A percentile compares a stretch with the other conserved stretches of the same genome.
phyloP scores from a whole-genome alignment of 2,329 filamentous ascomycete species.

The Colletotrichum nymphaeae region DNA sequence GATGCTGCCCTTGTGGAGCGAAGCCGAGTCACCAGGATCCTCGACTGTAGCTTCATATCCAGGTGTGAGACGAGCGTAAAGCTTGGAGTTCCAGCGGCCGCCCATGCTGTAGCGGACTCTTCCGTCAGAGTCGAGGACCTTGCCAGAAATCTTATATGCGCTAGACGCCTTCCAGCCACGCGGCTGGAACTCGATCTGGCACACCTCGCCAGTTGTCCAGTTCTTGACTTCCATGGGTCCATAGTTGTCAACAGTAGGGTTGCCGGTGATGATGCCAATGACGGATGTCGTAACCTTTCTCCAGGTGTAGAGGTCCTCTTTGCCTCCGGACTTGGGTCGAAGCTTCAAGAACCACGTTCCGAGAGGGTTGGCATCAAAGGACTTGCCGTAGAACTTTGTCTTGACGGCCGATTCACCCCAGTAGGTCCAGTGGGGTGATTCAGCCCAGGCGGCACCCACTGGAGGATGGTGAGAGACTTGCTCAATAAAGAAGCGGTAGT shows the following conservation, averaged over 20 bases:
- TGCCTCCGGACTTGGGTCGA: slow-evolving; percentile 78
- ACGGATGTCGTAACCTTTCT: slow-evolving; percentile 98
- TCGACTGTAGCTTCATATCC: slow-evolving; percentile 84
- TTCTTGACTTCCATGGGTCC: slow-evolving; percentile 98
- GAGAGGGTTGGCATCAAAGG: slow-evolving; percentile 95
- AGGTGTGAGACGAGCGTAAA: slow-evolving; percentile 92
- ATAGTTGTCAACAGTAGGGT: slow-evolving; percentile 97
- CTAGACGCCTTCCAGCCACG: slow-evolving; percentile 96
- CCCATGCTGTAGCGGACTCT: slow-evolving; percentile 89
- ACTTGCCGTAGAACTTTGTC: slow-evolving; percentile 97
- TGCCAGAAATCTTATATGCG: slow-evolving; percentile 88
- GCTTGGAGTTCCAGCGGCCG: slow-evolving; percentile 96
- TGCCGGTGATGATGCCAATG: slow-evolving; percentile 98
- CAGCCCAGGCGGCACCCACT: slow-evolving; percentile 91
- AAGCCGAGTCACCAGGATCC: slow-evolving; percentile 58
- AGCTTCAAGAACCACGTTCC: slow-evolving; percentile 97
- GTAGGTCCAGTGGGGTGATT: slow-evolving; percentile 95
- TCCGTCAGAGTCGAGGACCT: slow-evolving; percentile 83
- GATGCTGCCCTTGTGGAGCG: slow-evolving; percentile 61
- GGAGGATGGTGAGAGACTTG: slow-evolving; percentile 98
- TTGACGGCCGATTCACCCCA: slow-evolving; percentile 95
- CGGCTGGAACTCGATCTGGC: slow-evolving; percentile 90
- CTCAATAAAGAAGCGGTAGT: slow-evolving; percentile 98
- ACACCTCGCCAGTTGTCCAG: slow-evolving; percentile 94
- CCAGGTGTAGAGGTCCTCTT: slow-evolving; percentile 95